Evolutionary conservation across 306 rosid species (phyloP).

Genomic region (Mimosa bimucronata): DNA sequence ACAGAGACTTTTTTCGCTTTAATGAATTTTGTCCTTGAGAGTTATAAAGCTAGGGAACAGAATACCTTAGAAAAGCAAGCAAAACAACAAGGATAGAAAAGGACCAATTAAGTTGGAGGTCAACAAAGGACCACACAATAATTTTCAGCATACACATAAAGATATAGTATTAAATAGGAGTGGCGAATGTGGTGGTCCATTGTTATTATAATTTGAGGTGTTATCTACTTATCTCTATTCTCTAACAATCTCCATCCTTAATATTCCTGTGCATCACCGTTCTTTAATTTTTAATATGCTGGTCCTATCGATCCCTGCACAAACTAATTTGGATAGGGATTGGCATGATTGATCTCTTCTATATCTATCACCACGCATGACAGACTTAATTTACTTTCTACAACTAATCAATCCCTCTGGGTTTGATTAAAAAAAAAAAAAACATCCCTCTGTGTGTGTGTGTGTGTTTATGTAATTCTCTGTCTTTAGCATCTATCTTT

Average conservation of each 20-base stretch:
- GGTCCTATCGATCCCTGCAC: background rate
- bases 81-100: background rate
- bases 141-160: slow-evolving; percentile 55
- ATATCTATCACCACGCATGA: background rate
- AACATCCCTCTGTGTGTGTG: no score
- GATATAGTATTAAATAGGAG: slow-evolving; percentile 44
- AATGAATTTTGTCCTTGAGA: background rate
- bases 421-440: no score
- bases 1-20: background rate
- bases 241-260: slow-evolving; percentile 49
- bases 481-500: background rate
- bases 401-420: background rate
- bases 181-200: slow-evolving; percentile 62
- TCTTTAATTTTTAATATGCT: background rate
- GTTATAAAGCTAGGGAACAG: background rate
- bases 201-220: slow-evolving; percentile 29
- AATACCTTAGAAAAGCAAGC: background rate
- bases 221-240: slow-evolving; percentile 27
- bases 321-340: background rate
- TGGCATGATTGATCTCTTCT: background rate
- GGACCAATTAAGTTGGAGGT: slow-evolving; percentile 36
- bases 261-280: slow-evolving; percentile 38
- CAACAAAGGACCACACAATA: slow-evolving; percentile 67
- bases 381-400: background rate
- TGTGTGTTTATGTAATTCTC: no score